Conservation (phyloP, 1,284 basidiomycete species). For the Ganoderma leucocontextum region DNA sequence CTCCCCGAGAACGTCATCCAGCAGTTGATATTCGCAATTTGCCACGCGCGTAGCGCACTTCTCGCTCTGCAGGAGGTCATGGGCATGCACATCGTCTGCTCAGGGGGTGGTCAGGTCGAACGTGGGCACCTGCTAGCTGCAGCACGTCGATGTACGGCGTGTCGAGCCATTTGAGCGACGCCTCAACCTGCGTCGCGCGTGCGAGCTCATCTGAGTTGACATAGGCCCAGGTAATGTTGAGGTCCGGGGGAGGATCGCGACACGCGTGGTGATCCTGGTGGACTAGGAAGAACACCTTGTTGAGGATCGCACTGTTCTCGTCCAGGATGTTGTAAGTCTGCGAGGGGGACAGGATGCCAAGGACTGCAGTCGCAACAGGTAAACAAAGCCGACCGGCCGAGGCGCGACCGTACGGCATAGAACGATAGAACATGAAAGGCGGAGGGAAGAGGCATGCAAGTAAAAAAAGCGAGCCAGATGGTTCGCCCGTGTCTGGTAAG, state of each 20-base stretch:
- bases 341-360: no score
- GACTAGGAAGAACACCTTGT: slow-evolving; percentile 46
- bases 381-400: no score
- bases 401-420: no score
- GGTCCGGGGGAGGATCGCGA: slow-evolving; percentile 21
- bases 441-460: no score
- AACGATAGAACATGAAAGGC: no score
- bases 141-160: slow-evolving; percentile 57
- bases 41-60: slow-evolving; percentile 43
- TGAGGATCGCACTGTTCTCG: slow-evolving; percentile 54
- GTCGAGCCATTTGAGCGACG: slow-evolving; percentile 50
- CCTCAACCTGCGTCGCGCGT: slow-evolving; percentile 53
- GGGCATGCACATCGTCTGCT: slow-evolving; percentile 44
- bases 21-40: slow-evolving; percentile 45
- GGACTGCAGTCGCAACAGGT: no score
- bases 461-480: no score
- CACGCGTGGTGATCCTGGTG: slow-evolving; percentile 23
- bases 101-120: slow-evolving; percentile 62
- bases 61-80: slow-evolving; percentile 44
- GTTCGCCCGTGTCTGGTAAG: no score
- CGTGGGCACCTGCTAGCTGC: slow-evolving; percentile 55
- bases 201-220: slow-evolving; percentile 44
- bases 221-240: slow-evolving; percentile 39
- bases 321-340: slow-evolving; percentile 54
- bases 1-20: slow-evolving; percentile 51